These are phyloP conservation scores for Malassezia caprae DNA, from an alignment of 1,284 basidiomycete species.

Conservation along the genomic window DNA sequence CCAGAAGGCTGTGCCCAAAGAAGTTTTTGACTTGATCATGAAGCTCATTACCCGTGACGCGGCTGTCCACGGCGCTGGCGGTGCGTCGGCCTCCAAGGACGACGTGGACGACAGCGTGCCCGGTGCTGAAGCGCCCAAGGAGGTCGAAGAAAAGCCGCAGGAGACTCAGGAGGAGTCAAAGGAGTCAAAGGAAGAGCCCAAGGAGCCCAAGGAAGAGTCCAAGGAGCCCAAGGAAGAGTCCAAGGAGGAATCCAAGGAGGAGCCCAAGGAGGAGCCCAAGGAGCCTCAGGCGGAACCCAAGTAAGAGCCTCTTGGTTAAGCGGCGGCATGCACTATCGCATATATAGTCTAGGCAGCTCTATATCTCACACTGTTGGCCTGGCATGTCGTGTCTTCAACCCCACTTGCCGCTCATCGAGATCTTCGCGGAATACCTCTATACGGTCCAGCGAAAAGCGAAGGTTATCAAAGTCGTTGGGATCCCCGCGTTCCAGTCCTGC, in stretches of 20 bases:
- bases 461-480: slow-evolving; percentile 37
- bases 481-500: slow-evolving; percentile 6
- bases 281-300: background rate
- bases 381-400: background rate
- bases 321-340: background rate
- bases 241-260: background rate
- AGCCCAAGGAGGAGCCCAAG: background rate
- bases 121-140: background rate
- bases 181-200: background rate
- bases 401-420: slow-evolving; percentile 19
- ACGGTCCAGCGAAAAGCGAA: slow-evolving; percentile 38
- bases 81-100: slow-evolving; percentile 63
- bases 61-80: slow-evolving; percentile 50
- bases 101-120: slow-evolving; percentile 61
- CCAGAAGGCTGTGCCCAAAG: slow-evolving; percentile 76
- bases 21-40: slow-evolving; percentile 82
- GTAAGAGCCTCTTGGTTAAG: background rate
- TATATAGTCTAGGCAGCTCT: background rate
- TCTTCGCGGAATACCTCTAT: slow-evolving; percentile 40
- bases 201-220: background rate
- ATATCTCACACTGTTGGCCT: background rate
- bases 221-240: background rate
- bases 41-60: slow-evolving; percentile 78
- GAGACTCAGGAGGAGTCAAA: background rate
- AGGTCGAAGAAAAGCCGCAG: slow-evolving; percentile 2